Evolutionary conservation across 2,329 filamentous ascomycete species (phyloP), one percentile per base, ranked within the genome.

Genomic region (Penicillium frequentans): DNA sequence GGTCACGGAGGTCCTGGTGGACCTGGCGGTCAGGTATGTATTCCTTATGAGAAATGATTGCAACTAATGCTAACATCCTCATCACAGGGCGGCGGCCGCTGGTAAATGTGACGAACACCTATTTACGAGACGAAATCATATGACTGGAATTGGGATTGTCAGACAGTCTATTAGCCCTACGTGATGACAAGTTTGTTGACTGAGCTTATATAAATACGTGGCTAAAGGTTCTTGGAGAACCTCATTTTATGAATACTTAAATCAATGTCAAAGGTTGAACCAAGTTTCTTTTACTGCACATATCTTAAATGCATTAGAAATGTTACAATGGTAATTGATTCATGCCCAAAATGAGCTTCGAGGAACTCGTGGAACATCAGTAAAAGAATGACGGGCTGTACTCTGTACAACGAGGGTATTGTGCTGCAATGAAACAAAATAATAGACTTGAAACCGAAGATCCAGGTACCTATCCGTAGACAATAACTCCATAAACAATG

Each of bases 81-180:
- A 27, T 10, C 52, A 48, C 48, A 47, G 31, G 54, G 54, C 33
- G 48, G 54, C n/a, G 54, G 54, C 33, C 42, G 54, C 39, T 37
- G 54, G 31, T 56, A 52, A 56, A 19, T 33, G 9, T 16, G 31
- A 37, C 21, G n/a, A 26, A 43, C 10, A 45, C 9, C 9, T 19
- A 43, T n/a, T n/a, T 44, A 27, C 39, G 11, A 42, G 19, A 42
- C 39, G 19, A 42, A 13, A 42, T 42, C 19, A 23, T 23, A 23
- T 42, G 39, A 23, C 1, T 33, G 13, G 42, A 37, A 45, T 10
- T 45, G 35, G 21, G 16, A 21, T 26, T 45, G 14, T 47, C 23
- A 39, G 24, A 10, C 27, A 50, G 45, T 35, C 49, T 49, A 16
- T 16, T 27, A 31, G 33, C 13, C 37, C 42, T 52, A 27, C 37